Evolutionary conservation across 768 basidiomycete genomes (phyloP).

Genomic region (Agaricus subrufescens): DNA sequence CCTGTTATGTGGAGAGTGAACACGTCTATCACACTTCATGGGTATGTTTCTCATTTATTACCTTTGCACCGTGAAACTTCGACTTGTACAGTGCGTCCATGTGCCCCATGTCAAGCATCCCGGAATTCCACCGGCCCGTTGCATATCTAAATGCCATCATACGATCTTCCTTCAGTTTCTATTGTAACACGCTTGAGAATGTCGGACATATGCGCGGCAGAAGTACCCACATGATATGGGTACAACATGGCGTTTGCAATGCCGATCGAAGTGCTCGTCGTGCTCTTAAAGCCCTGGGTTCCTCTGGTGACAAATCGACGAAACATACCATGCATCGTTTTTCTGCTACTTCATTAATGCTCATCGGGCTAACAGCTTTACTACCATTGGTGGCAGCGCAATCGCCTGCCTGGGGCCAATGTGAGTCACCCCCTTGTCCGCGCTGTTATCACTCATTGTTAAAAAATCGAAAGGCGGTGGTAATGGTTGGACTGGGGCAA

Average conservation of each 20-base stretch:
- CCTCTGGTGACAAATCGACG: background rate
- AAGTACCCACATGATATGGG: background rate
- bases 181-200: background rate
- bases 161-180: background rate
- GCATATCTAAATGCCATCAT: background rate
- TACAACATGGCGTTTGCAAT: background rate
- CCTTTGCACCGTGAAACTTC: no score
- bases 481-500: constrained; percentile 36
- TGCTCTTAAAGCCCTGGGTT: background rate
- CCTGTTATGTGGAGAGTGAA: no score
- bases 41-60: background rate
- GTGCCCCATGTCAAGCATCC: background rate
- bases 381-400: constrained; percentile 16
- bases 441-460: background rate
- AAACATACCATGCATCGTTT: constrained; percentile 11
- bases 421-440: constrained; percentile 6
- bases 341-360: constrained; percentile 4
- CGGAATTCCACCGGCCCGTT: background rate
- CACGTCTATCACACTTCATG: background rate
- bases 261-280: background rate
- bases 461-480: constrained; percentile 17
- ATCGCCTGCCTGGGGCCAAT: constrained; percentile 19
- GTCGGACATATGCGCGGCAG: background rate
- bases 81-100: background rate
- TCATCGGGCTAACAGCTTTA: constrained; percentile 9